A percentile compares a stretch with the other conserved stretches of the same genome.
Conservation (phyloP, 2,329 filamentous ascomycete species). For the Fusarium equiseti region DNA sequence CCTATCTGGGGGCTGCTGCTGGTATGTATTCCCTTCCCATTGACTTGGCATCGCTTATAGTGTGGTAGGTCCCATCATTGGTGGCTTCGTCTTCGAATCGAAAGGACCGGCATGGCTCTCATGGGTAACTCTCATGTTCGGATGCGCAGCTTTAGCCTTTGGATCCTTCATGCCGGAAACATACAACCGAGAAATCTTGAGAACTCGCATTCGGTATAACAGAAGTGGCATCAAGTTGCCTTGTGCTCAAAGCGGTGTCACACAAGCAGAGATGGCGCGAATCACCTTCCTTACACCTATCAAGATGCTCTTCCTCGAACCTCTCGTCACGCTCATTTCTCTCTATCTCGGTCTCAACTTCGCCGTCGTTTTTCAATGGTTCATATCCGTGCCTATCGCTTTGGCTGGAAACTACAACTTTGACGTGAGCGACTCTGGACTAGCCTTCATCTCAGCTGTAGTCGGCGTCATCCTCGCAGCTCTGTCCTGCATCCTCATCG, state of each 20-base stretch:
- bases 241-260: neutral
- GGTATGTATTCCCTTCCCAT: neutral
- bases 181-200: neutral
- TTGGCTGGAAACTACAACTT: neutral
- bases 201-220: constrained; percentile 12
- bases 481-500: neutral
- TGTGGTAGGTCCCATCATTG: accelerated
- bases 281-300: neutral
- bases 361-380: neutral
- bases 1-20: neutral
- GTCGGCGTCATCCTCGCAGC: neutral
- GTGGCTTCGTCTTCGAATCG: neutral
- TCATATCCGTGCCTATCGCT: neutral
- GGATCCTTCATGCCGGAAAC: constrained; percentile 13
- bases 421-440: neutral
- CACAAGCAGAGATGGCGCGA: neutral
- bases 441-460: neutral
- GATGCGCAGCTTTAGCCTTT: neutral
- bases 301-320: neutral
- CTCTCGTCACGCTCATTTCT: neutral
- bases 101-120: constrained; percentile 6
- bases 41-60: accelerated
- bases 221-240: neutral
- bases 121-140: constrained; percentile 1
- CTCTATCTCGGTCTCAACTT: neutral